Percentiles rank a stretch among this genome's conserved stretches.
Evolutionary conservation across 1,284 basidiomycete species (phyloP).

Genomic region (Microbotryum saponariae): DNA sequence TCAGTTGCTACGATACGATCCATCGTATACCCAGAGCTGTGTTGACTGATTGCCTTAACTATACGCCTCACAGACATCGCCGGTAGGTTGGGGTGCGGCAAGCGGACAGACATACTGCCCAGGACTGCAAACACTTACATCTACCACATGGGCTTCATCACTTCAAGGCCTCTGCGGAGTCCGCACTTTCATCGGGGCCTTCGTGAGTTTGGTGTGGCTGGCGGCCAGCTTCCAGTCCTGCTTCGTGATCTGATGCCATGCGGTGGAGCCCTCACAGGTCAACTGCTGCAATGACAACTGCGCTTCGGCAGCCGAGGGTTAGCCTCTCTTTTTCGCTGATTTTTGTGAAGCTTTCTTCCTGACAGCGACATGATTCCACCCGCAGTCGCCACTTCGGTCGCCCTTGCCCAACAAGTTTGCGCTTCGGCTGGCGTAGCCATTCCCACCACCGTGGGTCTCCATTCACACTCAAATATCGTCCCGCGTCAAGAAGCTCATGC

Average conservation of each 20-base stretch:
- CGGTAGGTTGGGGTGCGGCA: constrained; percentile 1
- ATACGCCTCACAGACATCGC: constrained; percentile 2
- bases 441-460: neutral
- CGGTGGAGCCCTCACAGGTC: too few relatives aligned
- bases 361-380: constrained; percentile 1
- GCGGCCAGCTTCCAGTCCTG: too few relatives aligned
- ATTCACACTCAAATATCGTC: too few relatives aligned
- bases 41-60: too few relatives aligned
- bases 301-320: neutral
- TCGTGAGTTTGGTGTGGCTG: neutral
- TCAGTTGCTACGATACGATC: too few relatives aligned
- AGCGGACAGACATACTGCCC: neutral
- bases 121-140: neutral
- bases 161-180: constrained; percentile 11
- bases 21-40: too few relatives aligned
- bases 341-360: neutral
- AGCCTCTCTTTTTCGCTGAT: neutral
- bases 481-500: too few relatives aligned
- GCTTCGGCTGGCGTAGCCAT: constrained; percentile 12
- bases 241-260: too few relatives aligned
- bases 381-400: constrained; percentile 10
- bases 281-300: constrained; percentile 8
- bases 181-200: constrained; percentile 14
- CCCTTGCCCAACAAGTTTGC: constrained; percentile 22
- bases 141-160: neutral